These are phyloP conservation scores for Saccharomyces hybrid DNA, from an alignment of 1,139 yeast genomes.

Conservation along the genomic window DNA sequence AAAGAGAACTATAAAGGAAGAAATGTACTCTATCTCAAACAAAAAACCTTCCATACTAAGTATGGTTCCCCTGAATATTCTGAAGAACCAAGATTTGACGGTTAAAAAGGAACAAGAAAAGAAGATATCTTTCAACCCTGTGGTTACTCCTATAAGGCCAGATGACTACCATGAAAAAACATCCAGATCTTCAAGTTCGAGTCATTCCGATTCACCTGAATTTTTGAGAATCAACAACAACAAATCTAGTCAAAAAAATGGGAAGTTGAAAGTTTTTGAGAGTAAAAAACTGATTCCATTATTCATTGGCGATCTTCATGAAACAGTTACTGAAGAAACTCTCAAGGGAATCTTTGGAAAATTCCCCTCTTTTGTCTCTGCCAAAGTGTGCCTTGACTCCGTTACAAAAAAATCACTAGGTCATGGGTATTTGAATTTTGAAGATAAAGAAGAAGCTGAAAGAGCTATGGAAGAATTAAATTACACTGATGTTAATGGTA, in stretches of 20 bases:
- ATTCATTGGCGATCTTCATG: constrained; percentile 44
- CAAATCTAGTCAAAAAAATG: neutral
- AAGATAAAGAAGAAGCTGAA: constrained; percentile 33
- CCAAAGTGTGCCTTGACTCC: constrained; percentile 40
- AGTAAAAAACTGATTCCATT: neutral
- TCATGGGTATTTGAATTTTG: constrained; percentile 47
- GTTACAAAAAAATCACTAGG: constrained; percentile 38
- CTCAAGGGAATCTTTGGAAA: constrained; percentile 34
- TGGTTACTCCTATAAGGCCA: neutral
- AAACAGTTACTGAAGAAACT: constrained; percentile 35
- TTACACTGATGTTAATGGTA: constrained; percentile 35
- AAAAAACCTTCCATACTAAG: neutral
- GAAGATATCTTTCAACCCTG: neutral
- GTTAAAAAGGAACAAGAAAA: neutral
- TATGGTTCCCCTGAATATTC: neutral
- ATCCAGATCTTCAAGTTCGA: neutral
- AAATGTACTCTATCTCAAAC: neutral
- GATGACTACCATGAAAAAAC: neutral
- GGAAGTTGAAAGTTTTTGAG: neutral
- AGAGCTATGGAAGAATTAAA: constrained; percentile 41
- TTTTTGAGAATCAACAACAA: neutral
- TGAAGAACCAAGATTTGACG: neutral
- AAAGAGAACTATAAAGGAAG: neutral
- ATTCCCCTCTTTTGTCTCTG: constrained; percentile 39
- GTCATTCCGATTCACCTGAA: neutral